Evolutionary conservation across 495 filamentous ascomycete species (phyloP), one percentile per base, ranked within the genome.

Genomic region (Hypoxylon trugodes): DNA sequence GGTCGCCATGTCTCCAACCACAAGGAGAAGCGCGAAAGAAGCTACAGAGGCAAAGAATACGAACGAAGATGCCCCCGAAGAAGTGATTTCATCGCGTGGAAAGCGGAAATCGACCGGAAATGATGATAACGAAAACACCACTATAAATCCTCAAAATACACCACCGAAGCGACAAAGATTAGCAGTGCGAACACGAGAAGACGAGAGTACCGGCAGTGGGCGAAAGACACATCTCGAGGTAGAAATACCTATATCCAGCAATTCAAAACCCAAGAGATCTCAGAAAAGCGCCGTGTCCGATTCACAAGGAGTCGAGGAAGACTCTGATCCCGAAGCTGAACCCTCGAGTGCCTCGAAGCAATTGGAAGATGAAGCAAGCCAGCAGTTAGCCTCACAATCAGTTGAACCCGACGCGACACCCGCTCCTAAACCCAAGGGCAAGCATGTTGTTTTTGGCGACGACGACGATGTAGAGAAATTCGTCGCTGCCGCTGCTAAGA

Each of bases 401-500:
- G 10, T 40, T n/a, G 65, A 57, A 4, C 36, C 45, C 7, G 56
- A 68, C 6, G 41, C 43, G 21, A 69, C 43, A 22, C 52, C 52
- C 8, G 48, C 25, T 30, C 62, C 69, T 4, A 70, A 59, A 16
- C 52, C 65, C 13, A 65, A 57, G 30, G 46, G 45, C 8, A 73
- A 70, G 28, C 71, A 72, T 24, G 51, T 70, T 18, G 66, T 71
- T 1, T 76, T 76, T 35, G 70, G 58, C 15, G 71, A 75, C n/a
- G 66, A 72, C 22, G 62, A 68, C 13, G 72, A 74, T 32, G 60
- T 73, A 57, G 68, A 71, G 71, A 64, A 74, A 26, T 40, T 77
- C 64, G 48, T 66, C 25, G 24, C 70, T 16, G 45, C 68, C 62
- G 60, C 69, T 10, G 56, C 50, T 1, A 50, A 57, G 26, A 47